Base-by-base conservation (phyloP, 768 basidiomycete species). In the Boletus subparvulus region DNA sequence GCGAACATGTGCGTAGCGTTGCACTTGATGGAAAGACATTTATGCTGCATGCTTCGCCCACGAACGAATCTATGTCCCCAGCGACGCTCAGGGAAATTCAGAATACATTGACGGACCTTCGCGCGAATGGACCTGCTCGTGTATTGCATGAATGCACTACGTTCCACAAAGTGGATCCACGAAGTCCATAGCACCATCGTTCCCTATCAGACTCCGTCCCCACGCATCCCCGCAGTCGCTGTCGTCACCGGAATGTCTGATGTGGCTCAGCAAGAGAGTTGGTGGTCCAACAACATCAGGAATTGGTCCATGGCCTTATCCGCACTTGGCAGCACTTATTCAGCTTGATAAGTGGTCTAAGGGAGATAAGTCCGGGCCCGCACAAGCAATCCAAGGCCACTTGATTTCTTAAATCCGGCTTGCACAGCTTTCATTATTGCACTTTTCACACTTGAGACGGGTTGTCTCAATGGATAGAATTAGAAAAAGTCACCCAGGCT, bases 251-350 rank as follows among this genome's bases (percentile, higher is more conserved):
- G 65, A 37, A 36, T 49, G 21, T 47, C 56, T 3, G 60, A 56
- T 1, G 28, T 17, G 14, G 50, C 37, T 16, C 47, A 50, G 26
- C 56, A 56, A 46, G 58, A 67, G 19, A 37, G n/a, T 33, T 68
- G 66, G 66, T 69, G 66, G 66, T 50, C 60, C 4, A 21, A 24
- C 2, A 59, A 55, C n/a, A n/a, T n/a, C n/a, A n/a, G n/a, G n/a
- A n/a, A n/a, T n/a, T n/a, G n/a, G n/a, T n/a, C n/a, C n/a, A n/a
- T n/a, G n/a, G n/a, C n/a, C n/a, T n/a, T n/a, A n/a, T n/a, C n/a
- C n/a, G n/a, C n/a, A n/a, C n/a, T n/a, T n/a, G n/a, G n/a, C n/a
- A n/a, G n/a, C n/a, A n/a, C n/a, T n/a, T n/a, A n/a, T n/a, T n/a
- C n/a, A n/a, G n/a, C n/a, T n/a, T n/a, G n/a, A n/a, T n/a, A n/a